Conservation (phyloP, 306 rosid genomes). For the Acacia acuminata region DNA sequence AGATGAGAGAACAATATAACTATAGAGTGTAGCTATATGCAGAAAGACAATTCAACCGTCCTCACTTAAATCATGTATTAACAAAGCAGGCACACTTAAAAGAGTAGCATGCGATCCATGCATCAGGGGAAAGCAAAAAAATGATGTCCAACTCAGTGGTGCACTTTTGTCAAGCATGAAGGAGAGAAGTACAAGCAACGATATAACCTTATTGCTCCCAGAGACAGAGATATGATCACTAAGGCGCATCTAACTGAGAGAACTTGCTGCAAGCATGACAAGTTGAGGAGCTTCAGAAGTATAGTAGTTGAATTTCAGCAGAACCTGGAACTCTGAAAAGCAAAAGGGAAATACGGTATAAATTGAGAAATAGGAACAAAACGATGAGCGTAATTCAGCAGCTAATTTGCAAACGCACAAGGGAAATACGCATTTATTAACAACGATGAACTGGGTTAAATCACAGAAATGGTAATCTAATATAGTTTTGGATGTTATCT, state of each 20-base stretch:
- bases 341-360: neutral
- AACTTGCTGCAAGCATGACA: slow-evolving; percentile 18
- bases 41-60: slow-evolving; percentile 58
- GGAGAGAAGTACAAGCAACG: slow-evolving; percentile 28
- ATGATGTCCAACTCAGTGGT: slow-evolving; percentile 27
- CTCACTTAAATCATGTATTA: slow-evolving; percentile 47
- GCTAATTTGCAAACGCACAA: slow-evolving; percentile 1
- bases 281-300: slow-evolving; percentile 29
- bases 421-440: neutral
- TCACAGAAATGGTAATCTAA: neutral
- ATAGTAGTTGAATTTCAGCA: slow-evolving; percentile 26
- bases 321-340: slow-evolving; percentile 31
- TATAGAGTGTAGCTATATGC: slow-evolving; percentile 27
- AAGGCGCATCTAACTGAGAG: slow-evolving; percentile 49
- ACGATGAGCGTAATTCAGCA: slow-evolving; percentile 19
- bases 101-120: slow-evolving; percentile 42
- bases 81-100: slow-evolving; percentile 42
- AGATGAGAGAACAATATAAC: slow-evolving; percentile 24
- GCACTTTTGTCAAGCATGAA: slow-evolving; percentile 37
- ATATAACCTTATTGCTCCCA: slow-evolving; percentile 42
- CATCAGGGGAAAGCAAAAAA: slow-evolving; percentile 38
- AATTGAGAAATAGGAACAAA: neutral
- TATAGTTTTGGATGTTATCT: neutral
- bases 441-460: neutral
- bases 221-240: slow-evolving; percentile 32